Evolutionary conservation across 495 filamentous ascomycete genomes (phyloP).

Genomic region (Hyaloscypha finlandica): DNA sequence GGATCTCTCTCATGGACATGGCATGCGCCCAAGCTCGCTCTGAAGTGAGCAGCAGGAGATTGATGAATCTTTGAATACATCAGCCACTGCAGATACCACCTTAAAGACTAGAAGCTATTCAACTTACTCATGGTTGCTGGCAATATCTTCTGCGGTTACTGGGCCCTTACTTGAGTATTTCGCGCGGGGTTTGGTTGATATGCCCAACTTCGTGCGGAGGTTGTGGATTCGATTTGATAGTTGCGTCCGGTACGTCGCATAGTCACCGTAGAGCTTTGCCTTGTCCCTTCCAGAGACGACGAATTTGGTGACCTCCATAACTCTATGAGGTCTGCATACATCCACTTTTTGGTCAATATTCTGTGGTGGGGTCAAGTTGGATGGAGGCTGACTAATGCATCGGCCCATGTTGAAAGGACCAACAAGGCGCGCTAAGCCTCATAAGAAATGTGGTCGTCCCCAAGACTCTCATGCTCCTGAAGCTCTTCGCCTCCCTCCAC

Average conservation of each 20-base stretch:
- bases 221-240: conserved; percentile 80
- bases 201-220: conserved; percentile 79
- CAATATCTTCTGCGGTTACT: conserved; percentile 77
- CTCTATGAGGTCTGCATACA: neutral
- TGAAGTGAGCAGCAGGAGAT: conserved; percentile 77
- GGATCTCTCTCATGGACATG: conserved; percentile 86
- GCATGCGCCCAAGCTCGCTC: conserved; percentile 97
- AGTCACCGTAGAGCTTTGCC: conserved; percentile 83
- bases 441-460: conserved; percentile 13
- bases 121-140: conserved; percentile 72
- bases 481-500: neutral
- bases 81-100: conserved; percentile 4
- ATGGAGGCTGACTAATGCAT: neutral
- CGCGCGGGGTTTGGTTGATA: conserved; percentile 76
- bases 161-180: conserved; percentile 76
- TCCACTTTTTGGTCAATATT: neutral
- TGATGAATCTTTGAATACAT: conserved; percentile 62
- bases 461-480: neutral
- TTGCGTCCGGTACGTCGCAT: conserved; percentile 80
- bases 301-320: conserved; percentile 90
- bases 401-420: neutral
- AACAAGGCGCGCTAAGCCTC: neutral
- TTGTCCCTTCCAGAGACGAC: conserved; percentile 76
- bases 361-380: conserved; percentile 12
- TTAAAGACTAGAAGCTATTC: neutral